Evolutionary conservation across 2,329 filamentous ascomycete genomes (phyloP).

Genomic region (Colletotrichum godetiae): DNA sequence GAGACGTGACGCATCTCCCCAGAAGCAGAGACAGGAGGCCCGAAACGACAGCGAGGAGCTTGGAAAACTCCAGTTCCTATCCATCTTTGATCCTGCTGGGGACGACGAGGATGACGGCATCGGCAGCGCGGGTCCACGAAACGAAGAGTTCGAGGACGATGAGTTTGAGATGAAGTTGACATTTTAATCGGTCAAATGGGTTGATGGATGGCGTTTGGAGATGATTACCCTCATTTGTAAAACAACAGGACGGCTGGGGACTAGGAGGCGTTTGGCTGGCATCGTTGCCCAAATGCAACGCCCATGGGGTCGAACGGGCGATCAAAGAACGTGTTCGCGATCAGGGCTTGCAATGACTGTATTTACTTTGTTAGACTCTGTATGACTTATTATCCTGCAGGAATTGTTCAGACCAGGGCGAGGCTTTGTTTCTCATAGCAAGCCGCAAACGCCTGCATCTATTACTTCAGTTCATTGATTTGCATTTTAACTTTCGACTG

Average conservation of each 20-base stretch:
- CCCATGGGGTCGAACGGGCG: slow-evolving; percentile 5
- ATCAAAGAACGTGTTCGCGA: background rate
- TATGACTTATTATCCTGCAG: slow-evolving; percentile 1
- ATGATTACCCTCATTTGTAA: slow-evolving; percentile 20
- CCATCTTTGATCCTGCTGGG: slow-evolving; percentile 66
- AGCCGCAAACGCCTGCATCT: background rate
- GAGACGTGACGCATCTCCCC: slow-evolving; percentile 30
- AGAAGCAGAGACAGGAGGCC: slow-evolving; percentile 32
- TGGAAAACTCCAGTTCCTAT: slow-evolving; percentile 63
- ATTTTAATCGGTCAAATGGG: slow-evolving; percentile 3
- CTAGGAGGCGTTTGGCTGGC: slow-evolving; percentile 30
- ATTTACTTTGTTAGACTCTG: slow-evolving; percentile 17
- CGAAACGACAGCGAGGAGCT: slow-evolving; percentile 46
- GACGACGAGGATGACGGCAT: slow-evolving; percentile 57
- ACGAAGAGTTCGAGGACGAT: slow-evolving; percentile 61
- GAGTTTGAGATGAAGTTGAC: slow-evolving; percentile 66
- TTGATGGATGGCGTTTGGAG: slow-evolving; percentile 24
- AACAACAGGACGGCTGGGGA: slow-evolving; percentile 7
- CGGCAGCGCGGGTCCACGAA: slow-evolving; percentile 39
- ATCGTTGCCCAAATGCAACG: slow-evolving; percentile 21
- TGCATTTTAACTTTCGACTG: background rate
- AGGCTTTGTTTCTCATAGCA: slow-evolving; percentile 1
- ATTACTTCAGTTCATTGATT: background rate
- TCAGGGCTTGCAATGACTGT: slow-evolving; percentile 11
- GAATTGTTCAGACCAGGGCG: background rate